Percentiles rank a stretch among this genome's conserved stretches.
Evolutionary conservation across 495 filamentous ascomycete genomes (phyloP).

Genomic region (Penicillium silybi): DNA sequence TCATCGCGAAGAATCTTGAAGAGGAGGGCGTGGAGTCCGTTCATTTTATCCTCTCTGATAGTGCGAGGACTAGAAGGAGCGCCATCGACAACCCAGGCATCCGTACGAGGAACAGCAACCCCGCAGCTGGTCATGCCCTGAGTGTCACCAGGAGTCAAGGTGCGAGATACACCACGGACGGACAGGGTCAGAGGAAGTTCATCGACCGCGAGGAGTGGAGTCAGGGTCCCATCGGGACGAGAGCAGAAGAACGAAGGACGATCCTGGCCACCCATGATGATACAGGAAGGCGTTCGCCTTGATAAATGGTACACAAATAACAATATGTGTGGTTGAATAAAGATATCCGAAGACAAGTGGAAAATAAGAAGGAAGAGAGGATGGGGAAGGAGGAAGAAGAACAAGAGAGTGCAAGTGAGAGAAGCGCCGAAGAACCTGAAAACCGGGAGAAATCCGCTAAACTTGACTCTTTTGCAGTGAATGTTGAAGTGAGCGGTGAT

Average conservation of each 20-base stretch:
- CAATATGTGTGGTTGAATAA: background rate
- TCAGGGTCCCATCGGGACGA: conserved; percentile 54
- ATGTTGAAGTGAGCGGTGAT: background rate
- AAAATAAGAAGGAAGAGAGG: conserved; percentile 7
- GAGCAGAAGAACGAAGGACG: conserved; percentile 51
- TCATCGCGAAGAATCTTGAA: conserved; percentile 22
- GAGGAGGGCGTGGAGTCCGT: conserved; percentile 21
- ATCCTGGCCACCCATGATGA: conserved; percentile 5
- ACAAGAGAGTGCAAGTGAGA: conserved; percentile 3
- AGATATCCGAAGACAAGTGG: conserved; percentile 3
- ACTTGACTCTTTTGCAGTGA: background rate
- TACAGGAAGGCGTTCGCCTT: background rate
- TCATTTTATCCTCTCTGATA: background rate
- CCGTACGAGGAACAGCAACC: conserved; percentile 21
- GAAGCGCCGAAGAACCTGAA: background rate
- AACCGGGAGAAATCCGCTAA: background rate
- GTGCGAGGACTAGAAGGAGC: background rate
- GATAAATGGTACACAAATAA: background rate
- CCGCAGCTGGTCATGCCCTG: conserved; percentile 48
- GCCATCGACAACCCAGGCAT: conserved; percentile 35
- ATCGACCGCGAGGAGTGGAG: conserved; percentile 62
- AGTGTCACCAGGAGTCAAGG: conserved; percentile 32
- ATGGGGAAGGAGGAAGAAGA: conserved; percentile 9
- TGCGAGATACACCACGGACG: conserved; percentile 34
- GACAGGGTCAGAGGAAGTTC: conserved; percentile 48